Base-by-base conservation (phyloP, 805 yeast genomes). In the Blastobotrys chiropterorum region DNA sequence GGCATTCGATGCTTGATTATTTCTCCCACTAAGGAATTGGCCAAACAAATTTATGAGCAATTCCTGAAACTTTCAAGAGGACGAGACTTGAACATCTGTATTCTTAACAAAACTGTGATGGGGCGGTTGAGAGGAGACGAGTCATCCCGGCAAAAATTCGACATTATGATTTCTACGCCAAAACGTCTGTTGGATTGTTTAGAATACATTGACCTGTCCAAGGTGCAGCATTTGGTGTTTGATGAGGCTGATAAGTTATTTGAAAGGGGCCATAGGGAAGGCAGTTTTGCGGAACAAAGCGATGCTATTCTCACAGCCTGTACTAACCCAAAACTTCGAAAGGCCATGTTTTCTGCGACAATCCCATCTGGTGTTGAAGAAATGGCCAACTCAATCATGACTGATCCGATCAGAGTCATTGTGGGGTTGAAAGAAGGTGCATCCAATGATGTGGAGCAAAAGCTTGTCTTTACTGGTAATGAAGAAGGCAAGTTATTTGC, bases 191-290 rank as follows among this genome's bases (percentile, higher is more conserved):
- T 92, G 40, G 96, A 90, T 60, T 75, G 87, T 31, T 79, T 90
- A 17, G 86, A 78, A 40, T 72, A 77, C 8, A 66, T 87, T 19
- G 82, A 81, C 57, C 74, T 92, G 42, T 69, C 80, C 3, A 69
- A 72, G 21, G 88, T 92, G n/a, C 83, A 83, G 57, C 83, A 81
- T 62, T 71, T 94, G 46, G 79, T 94, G 17, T 81, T 94, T 59
- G 99, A 94, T 74, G 99, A 94, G 70, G 98, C 97, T 7, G 99
- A 94, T 73, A 85, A 87, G 61, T 72, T 94, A 53, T 87, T 94
- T 59, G 97, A 94, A 62, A 79, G 82, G 56, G 83, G 5, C 16
- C 46, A 13, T 5, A 22, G 7, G 3, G 8, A 38, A 44, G 16
- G 34, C 34, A 34, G 40, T 15, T 94, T 94, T 61, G 80, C 89